Evolutionary conservation across 2,329 filamentous ascomycete genomes (phyloP).

Genomic region (Pyricularia sp.): DNA sequence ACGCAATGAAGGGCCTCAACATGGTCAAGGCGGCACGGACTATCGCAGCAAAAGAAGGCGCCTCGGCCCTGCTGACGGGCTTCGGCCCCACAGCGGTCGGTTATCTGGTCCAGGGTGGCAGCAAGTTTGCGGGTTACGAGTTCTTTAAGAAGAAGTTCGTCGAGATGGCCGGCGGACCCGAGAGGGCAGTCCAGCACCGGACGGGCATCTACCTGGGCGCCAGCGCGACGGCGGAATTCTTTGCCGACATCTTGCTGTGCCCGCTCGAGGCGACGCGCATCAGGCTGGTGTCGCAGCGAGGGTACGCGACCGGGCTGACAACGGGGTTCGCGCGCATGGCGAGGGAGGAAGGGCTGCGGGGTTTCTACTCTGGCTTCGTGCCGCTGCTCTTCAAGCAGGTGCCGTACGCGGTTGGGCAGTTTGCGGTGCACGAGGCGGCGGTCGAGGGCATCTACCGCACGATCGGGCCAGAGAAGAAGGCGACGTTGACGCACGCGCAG

Average conservation of each 20-base stretch:
- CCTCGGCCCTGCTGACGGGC: conserved; percentile 70
- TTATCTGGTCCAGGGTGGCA: conserved; percentile 82
- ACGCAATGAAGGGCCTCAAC: conserved; percentile 73
- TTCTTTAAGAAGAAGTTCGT: conserved; percentile 90
- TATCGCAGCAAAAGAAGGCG: conserved; percentile 71
- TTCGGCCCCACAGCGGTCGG: conserved; percentile 79
- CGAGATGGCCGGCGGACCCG: conserved; percentile 49
- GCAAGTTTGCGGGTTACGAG: conserved; percentile 89
- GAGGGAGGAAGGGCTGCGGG: conserved; percentile 65
- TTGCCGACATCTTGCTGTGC: conserved; percentile 75
- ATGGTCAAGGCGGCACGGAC: conserved; percentile 71
- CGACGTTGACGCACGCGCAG: conserved; percentile 56
- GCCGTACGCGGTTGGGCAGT: conserved; percentile 90
- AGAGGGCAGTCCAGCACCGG: conserved; percentile 31
- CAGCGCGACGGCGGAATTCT: conserved; percentile 59
- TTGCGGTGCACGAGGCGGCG: conserved; percentile 86
- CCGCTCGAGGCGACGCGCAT: conserved; percentile 76
- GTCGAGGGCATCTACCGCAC: conserved; percentile 64
- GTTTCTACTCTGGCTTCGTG: conserved; percentile 87
- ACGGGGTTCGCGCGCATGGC: conserved; percentile 67
- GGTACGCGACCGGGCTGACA: conserved; percentile 63
- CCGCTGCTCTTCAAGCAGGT: conserved; percentile 83
- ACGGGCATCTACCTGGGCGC: conserved; percentile 63
- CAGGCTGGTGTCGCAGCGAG: conserved; percentile 73
- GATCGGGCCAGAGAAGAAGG: conserved; percentile 60